Percentiles rank a stretch among this genome's conserved stretches.
Evolutionary conservation across 768 basidiomycete species (phyloP).

Genomic region (Mycena epipterygia): DNA sequence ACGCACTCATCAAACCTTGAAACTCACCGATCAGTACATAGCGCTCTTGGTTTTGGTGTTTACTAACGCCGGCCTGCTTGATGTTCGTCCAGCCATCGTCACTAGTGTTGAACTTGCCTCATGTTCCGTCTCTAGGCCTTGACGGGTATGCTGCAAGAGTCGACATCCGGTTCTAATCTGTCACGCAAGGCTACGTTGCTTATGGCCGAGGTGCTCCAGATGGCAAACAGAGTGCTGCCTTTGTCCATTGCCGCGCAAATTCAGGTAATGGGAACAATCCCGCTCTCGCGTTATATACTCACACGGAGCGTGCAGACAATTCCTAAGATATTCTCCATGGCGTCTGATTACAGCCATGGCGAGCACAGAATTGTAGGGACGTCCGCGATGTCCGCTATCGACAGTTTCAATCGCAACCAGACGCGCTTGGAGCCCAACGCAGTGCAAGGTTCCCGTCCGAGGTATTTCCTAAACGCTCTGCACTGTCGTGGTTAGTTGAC

Average conservation of each 20-base stretch:
- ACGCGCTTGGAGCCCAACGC: slow-evolving; percentile 73
- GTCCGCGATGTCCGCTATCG: slow-evolving; percentile 87
- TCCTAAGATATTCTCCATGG: slow-evolving; percentile 87
- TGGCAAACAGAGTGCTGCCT: slow-evolving; percentile 90
- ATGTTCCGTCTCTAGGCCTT: slow-evolving; percentile 70
- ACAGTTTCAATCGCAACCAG: slow-evolving; percentile 94
- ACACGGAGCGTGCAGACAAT: slow-evolving; percentile 67
- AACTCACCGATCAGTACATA: slow-evolving; percentile 93
- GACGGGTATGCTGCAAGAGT: slow-evolving; percentile 87
- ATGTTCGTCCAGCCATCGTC: slow-evolving; percentile 68
- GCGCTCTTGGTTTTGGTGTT: slow-evolving; percentile 88
- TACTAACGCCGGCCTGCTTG: slow-evolving; percentile 88
- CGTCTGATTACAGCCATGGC: slow-evolving; percentile 83
- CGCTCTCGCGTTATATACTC: not conserved
- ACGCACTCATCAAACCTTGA: slow-evolving; percentile 69
- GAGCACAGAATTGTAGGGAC: slow-evolving; percentile 88
- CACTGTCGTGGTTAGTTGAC: not conserved
- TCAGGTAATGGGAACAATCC: slow-evolving; percentile 65
- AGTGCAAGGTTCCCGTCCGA: slow-evolving; percentile 70
- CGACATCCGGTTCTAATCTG: slow-evolving; percentile 76
- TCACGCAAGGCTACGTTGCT: slow-evolving; percentile 92
- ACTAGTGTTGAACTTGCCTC: not conserved
- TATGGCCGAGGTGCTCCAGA: slow-evolving; percentile 91
- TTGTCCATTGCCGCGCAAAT: slow-evolving; percentile 84
- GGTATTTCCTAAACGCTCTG: slow-evolving; percentile 55